phyloP scores from a whole-genome alignment of 768 basidiomycete species.

The Trametes gibbosa region DNA sequence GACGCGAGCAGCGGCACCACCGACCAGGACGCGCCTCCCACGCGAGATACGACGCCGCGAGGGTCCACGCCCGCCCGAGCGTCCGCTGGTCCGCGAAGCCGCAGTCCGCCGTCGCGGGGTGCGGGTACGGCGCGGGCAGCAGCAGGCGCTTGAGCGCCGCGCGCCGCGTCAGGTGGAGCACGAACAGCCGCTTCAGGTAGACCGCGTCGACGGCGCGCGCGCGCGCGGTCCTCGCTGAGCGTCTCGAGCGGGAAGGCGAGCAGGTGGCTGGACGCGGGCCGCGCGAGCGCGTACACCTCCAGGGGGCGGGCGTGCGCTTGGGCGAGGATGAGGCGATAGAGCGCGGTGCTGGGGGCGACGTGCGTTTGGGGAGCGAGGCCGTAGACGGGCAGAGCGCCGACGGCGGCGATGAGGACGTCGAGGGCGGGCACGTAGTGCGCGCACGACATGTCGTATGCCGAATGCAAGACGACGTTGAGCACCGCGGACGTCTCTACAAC shows the following conservation, averaged over 20 bases:
- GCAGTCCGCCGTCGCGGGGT: conserved; percentile 22
- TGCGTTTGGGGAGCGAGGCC: conserved; percentile 22
- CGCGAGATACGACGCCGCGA: conserved; percentile 26
- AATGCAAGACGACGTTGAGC: conserved; percentile 34
- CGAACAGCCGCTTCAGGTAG: conserved; percentile 39
- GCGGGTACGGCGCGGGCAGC: conserved; percentile 24
- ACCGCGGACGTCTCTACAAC: conserved; percentile 28
- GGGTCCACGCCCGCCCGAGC: conserved; percentile 30
- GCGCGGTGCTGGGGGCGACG: conserved; percentile 27
- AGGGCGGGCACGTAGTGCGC: conserved; percentile 25
- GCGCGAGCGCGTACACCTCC: conserved; percentile 41
- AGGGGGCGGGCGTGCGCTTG: conserved; percentile 35
- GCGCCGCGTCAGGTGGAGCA: conserved; percentile 36
- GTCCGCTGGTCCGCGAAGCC: conserved; percentile 22
- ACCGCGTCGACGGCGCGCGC: conserved; percentile 37
- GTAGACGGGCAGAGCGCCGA: conserved; percentile 26
- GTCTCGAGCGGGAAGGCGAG: conserved; percentile 32
- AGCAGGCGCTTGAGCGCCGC: conserved; percentile 33
- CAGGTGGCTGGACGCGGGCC: conserved; percentile 36
- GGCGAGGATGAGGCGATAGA: conserved; percentile 34
- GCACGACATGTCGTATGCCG: conserved; percentile 30
- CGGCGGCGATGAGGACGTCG: conserved; percentile 22
- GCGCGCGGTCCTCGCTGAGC: conserved; percentile 37
- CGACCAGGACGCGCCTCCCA: conserved; percentile 30
- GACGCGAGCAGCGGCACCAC: no score